phyloP scores from a whole-genome alignment of 1,139 yeast genomes.

The Debaryomyces subglobosus region DNA sequence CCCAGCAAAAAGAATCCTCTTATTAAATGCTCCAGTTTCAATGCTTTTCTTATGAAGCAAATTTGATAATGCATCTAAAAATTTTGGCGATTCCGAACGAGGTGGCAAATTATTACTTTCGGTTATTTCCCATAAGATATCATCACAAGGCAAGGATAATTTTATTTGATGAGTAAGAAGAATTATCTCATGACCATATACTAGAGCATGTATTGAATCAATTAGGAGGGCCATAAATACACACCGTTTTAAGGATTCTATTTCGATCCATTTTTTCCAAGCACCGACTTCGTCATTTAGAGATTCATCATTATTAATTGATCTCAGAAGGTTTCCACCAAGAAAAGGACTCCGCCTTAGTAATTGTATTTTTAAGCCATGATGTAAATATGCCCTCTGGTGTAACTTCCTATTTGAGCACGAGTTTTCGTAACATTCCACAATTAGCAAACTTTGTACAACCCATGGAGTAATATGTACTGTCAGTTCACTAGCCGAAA shows the following conservation, averaged over 20 bases:
- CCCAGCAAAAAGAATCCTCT: constrained; percentile 63
- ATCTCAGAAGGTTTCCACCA: constrained; percentile 52
- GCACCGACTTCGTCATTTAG: constrained; percentile 7
- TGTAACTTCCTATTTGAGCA: constrained; percentile 50
- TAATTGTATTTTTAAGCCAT: constrained; percentile 66
- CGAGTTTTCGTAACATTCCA: constrained; percentile 58
- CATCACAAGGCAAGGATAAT: constrained; percentile 24
- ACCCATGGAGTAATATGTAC: constrained; percentile 57
- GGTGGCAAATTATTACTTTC: constrained; percentile 9
- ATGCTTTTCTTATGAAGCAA: constrained; percentile 53
- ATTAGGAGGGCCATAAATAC: constrained; percentile 23
- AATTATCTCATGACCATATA: constrained; percentile 23
- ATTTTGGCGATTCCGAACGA: constrained; percentile 20
- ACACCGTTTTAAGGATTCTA: constrained; percentile 24
- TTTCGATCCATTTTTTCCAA: constrained; percentile 24
- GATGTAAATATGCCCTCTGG: constrained; percentile 68
- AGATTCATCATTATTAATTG: constrained; percentile 6
- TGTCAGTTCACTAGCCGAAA: constrained; percentile 51
- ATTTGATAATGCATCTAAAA: constrained; percentile 54
- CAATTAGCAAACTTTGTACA: constrained; percentile 55
- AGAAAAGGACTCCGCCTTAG: constrained; percentile 63
- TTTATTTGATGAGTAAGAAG: constrained; percentile 23
- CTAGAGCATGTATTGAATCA: constrained; percentile 23
- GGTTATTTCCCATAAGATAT: constrained; percentile 20
- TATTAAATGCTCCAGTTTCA: constrained; percentile 54